Conservation (phyloP, 2,329 filamentous ascomycete species). For the Monosporascus sp. region DNA sequence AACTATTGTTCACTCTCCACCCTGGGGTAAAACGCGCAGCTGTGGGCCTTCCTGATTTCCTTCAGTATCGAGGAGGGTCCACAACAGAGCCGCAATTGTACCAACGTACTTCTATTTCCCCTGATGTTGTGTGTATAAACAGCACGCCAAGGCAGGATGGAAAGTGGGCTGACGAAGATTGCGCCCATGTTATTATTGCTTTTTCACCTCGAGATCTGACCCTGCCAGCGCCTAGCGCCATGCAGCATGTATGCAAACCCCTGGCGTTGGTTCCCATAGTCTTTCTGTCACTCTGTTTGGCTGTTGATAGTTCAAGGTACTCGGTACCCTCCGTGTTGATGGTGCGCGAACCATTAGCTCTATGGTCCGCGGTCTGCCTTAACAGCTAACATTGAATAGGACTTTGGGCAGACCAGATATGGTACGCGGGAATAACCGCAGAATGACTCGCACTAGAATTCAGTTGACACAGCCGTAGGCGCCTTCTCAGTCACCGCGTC, state of each 20-base stretch:
- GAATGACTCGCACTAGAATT: no score
- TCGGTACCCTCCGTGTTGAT: not conserved
- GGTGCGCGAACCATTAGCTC: not conserved
- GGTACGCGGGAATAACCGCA: not conserved
- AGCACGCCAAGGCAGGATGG: not conserved
- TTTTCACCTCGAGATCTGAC: not conserved
- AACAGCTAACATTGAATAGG: not conserved
- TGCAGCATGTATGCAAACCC: not conserved
- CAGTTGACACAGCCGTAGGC: not conserved
- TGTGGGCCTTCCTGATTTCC: not conserved
- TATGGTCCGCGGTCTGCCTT: not conserved
- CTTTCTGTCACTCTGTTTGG: not conserved
- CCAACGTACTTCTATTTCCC: not conserved
- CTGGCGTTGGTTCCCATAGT: not conserved
- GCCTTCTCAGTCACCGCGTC: not conserved
- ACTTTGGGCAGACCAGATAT: not conserved
- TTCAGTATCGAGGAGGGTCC: not conserved
- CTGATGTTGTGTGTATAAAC: not conserved
- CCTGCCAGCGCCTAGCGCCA: not conserved
- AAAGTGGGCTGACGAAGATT: not conserved
- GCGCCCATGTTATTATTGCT: not conserved
- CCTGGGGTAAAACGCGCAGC: not conserved
- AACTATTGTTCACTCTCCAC: not conserved
- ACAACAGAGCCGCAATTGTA: conserved; percentile 2
- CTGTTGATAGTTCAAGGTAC: not conserved